phyloP scores from a whole-genome alignment of 1,139 yeast genomes.

The Blastobotrys buckinghamii region DNA sequence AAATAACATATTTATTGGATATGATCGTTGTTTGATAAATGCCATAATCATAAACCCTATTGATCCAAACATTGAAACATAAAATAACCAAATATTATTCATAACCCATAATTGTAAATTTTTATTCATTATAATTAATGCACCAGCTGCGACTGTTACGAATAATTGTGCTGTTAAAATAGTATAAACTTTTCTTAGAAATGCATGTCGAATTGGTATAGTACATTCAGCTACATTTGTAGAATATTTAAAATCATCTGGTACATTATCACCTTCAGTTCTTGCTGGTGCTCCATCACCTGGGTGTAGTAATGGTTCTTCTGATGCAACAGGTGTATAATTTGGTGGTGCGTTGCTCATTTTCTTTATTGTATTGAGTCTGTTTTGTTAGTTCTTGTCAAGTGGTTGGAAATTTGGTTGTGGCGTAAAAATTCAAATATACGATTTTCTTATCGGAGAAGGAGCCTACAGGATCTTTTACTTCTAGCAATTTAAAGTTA shows the following conservation, averaged over 20 bases:
- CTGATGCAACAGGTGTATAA: constrained; percentile 3
- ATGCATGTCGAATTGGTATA: constrained; percentile 66
- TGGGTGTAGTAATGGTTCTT: constrained; percentile 14
- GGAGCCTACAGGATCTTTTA: too few species aligned
- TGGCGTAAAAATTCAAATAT: too few species aligned
- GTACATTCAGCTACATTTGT: constrained; percentile 76
- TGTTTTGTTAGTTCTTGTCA: background rate
- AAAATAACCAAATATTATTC: constrained; percentile 54
- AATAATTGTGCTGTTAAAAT: constrained; percentile 61
- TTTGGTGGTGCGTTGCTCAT: constrained; percentile 13
- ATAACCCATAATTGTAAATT: constrained; percentile 53
- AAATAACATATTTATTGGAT: constrained; percentile 56
- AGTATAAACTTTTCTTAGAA: constrained; percentile 73
- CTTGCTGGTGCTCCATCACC: constrained; percentile 25
- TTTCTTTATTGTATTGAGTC: background rate
- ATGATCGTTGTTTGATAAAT: constrained; percentile 52
- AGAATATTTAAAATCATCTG: constrained; percentile 79
- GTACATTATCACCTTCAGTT: constrained; percentile 29
- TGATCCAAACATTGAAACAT: constrained; percentile 52
- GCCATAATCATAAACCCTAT: constrained; percentile 60
- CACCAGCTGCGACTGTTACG: constrained; percentile 56
- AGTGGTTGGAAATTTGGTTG: too few species aligned
- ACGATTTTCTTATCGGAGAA: too few species aligned
- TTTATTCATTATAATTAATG: constrained; percentile 45
- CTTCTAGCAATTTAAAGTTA: too few species aligned